A percentile compares a stretch with the other conserved stretches of the same genome.
These are phyloP conservation scores for Myriosclerotinia scirpicola DNA, from an alignment of 2,329 filamentous ascomycete species.

Conservation along the genomic window DNA sequence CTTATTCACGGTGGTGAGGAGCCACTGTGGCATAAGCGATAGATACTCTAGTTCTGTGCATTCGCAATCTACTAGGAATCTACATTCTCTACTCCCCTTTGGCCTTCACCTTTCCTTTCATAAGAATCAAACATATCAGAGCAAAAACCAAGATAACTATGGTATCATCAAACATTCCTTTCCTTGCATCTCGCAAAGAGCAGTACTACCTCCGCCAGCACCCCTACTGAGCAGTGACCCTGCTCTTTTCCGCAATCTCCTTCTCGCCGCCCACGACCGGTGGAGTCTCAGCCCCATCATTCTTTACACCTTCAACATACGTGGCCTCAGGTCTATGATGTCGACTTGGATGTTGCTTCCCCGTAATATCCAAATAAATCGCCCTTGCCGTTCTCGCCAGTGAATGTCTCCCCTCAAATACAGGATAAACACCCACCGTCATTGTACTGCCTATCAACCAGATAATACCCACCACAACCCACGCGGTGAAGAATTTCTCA, in stretches of 20 bases:
- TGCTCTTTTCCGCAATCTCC: slow-evolving; percentile 24
- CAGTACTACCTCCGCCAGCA: background rate
- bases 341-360: slow-evolving; percentile 39
- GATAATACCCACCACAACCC: slow-evolving; percentile 73
- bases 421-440: slow-evolving; percentile 76
- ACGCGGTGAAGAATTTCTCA: slow-evolving; percentile 79
- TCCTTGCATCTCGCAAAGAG: background rate
- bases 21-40: background rate
- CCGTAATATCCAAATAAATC: slow-evolving; percentile 61
- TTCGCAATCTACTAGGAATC: background rate
- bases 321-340: slow-evolving; percentile 35
- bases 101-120: too few relatives aligned
- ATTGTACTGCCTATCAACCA: slow-evolving; percentile 75
- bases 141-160: background rate
- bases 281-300: slow-evolving; percentile 30
- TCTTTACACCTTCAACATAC: slow-evolving; percentile 36
- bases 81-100: background rate
- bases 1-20: too few relatives aligned
- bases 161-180: slow-evolving; percentile 4
- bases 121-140: background rate
- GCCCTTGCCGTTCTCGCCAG: slow-evolving; percentile 60
- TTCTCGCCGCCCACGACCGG: slow-evolving; percentile 31
- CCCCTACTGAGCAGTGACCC: slow-evolving; percentile 7
- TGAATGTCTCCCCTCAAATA: slow-evolving; percentile 74
- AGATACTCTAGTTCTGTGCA: background rate